Base-by-base conservation (phyloP, 2,329 filamentous ascomycete genomes). In the Chaetoscypha palmicola region DNA sequence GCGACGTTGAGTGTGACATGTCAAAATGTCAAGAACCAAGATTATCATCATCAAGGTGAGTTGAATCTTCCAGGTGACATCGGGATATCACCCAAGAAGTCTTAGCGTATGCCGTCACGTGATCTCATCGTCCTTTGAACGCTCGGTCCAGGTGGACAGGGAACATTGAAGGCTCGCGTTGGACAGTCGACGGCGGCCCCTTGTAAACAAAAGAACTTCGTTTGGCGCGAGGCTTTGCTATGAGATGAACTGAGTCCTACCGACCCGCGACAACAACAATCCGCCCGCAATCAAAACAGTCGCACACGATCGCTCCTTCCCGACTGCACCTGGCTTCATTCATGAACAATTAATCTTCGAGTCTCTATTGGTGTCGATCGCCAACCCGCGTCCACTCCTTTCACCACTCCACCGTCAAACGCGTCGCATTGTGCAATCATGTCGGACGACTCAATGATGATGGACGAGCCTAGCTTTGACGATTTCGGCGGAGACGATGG, bases 381-480 rank as follows among this genome's bases (percentile, higher is more conserved):
- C 37, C 16, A 30, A 19, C 17, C 38, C 20, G 19, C 28, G 16
- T 37, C 34, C 32, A 14, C 11, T 26, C 22, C 9, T n/a, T 45
- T 39, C 23, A 16, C n/a, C n/a, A n/a, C n/a, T n/a, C n/a, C n/a
- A n/a, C n/a, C n/a, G n/a, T n/a, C n/a, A 23, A 17, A 34, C 32
- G 17, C 32, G 17, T 34, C 32, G 10, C 32, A 32, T 16, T 23
- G 2, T 12, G 37, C 35, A 11, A 32, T 16, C 21, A 47, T 34
- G 35, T 55, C 56, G 51, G 56, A 55, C 33, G 55, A 59, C 42
- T 58, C 53, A 10, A 65, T 65, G 33, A 73, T 79, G 33, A 73
- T 79, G 64, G 75, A 78, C 44, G 79, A 80, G 54, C 78, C 77
- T 38, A 68, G 73, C 57, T 79, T 81, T 53, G 72, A 76, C 35